Base-by-base conservation (phyloP, 106 monocot species). In the Amphibolis antarctica region DNA sequence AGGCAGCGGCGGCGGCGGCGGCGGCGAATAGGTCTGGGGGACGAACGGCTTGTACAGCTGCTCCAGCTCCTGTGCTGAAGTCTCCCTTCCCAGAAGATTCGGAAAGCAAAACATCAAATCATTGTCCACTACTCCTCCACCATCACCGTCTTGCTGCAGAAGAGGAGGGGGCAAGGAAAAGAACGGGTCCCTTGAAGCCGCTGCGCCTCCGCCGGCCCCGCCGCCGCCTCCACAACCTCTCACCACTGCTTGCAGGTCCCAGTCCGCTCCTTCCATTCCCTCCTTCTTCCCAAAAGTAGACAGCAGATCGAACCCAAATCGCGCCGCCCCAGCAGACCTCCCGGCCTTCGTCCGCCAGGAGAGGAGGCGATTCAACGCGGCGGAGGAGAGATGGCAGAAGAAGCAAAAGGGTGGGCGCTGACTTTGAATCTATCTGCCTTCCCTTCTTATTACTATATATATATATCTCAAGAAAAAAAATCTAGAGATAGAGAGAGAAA, bases 241-340 rank as follows among this genome's bases (percentile, higher is more conserved):
- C 31, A 74, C 74, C 42, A 74, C 74, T 21, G 74, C 74, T 22
- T 66, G 56, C 27, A 74, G 74, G 52, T 74, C 74, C 74, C 74
- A 74, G 31, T 50, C 62, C 22, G 42, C 47, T 19, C 46, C 43
- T 17, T 44, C 64, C 64, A 64, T 64, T 78, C 6, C 14, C 17
- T 36, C 59, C 31, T 30, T 30, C 19, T 30, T 5, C 28, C 5
- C 14, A 17, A 29, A 42, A 57, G 31, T 17, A 29, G 14, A 28
- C 0, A 21, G 12, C 23, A 26, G 22, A 12, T 11, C 19, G 24
- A 54, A 5, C 12, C 54, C 20, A 54, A 54, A 12, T 22, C 17
- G 22, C 54, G 12, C 21, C 21, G 54, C 10, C 56, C 18, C 15
- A 66, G 64, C 23, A 59, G 64, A 18, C 59, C 59, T 11, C 49